phyloP scores from a whole-genome alignment of 768 basidiomycete genomes.

The Austroboletus eburneus region DNA sequence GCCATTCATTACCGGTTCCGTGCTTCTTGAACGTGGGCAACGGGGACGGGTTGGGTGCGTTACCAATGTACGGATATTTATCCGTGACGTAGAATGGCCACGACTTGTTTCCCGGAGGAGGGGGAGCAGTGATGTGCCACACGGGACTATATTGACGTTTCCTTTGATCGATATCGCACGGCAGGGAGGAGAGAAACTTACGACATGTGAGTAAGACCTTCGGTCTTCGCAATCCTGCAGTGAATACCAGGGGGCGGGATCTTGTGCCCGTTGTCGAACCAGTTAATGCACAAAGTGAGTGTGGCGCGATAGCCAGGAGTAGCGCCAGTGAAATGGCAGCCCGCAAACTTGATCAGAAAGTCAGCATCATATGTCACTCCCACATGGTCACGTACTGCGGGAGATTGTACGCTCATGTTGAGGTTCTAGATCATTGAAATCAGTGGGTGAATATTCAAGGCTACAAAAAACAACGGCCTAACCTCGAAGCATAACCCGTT shows the following conservation, averaged over 20 bases:
- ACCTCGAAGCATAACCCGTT: slow-evolving; percentile 5
- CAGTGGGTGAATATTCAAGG: neutral
- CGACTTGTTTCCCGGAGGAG: neutral
- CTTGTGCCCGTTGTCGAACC: neutral
- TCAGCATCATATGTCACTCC: neutral
- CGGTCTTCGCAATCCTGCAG: neutral
- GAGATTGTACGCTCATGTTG: neutral
- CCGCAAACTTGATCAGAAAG: neutral
- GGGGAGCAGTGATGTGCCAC: neutral
- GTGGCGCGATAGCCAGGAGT: neutral
- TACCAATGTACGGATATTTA: neutral
- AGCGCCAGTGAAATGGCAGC: slow-evolving; percentile 1
- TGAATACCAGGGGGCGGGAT: neutral
- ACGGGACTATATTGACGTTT: neutral
- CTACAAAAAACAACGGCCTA: neutral
- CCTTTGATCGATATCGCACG: neutral
- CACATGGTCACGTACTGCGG: neutral
- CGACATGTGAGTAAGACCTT: neutral
- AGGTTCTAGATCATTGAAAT: neutral
- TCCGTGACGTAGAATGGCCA: neutral
- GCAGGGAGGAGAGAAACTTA: neutral
- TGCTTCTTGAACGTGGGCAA: neutral
- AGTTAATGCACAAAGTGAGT: neutral
- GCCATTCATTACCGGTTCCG: neutral
- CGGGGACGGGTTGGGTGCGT: neutral